A percentile compares a stretch with the other conserved stretches of the same genome.
These are phyloP conservation scores for Rubia yunnanensis DNA, from an alignment of 257 asterid species.

Conservation along the genomic window DNA sequence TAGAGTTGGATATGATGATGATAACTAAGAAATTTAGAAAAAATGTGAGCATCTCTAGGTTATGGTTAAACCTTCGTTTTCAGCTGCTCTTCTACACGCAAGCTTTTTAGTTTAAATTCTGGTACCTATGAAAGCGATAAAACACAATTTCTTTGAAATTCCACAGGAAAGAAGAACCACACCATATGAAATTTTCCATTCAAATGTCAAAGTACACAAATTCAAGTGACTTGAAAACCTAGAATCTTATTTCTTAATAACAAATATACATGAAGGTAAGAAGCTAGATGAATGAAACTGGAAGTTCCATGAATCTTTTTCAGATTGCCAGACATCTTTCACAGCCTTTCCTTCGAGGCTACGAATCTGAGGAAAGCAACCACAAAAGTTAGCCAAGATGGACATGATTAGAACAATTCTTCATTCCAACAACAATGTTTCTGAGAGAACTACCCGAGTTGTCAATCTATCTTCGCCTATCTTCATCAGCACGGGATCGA, in stretches of 20 bases:
- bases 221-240: neutral
- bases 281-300: neutral
- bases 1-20: too few relatives aligned
- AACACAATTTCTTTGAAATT: neutral
- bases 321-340: neutral
- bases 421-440: neutral
- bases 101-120: neutral
- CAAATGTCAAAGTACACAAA: neutral
- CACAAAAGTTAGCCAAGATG: neutral
- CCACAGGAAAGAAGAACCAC: neutral
- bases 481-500: constrained; percentile 36
- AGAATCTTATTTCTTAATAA: neutral
- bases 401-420: neutral
- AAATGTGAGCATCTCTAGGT: too few relatives aligned
- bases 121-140: neutral
- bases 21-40: too few relatives aligned
- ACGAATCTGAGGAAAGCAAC: constrained; percentile 2
- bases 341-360: neutral
- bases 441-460: constrained; percentile 15
- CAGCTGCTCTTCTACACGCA: neutral
- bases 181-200: neutral
- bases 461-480: constrained; percentile 18
- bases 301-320: neutral
- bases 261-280: neutral
- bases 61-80: neutral